phyloP scores from a whole-genome alignment of 495 filamentous ascomycete species.

The Apiosordaria backusii region DNA sequence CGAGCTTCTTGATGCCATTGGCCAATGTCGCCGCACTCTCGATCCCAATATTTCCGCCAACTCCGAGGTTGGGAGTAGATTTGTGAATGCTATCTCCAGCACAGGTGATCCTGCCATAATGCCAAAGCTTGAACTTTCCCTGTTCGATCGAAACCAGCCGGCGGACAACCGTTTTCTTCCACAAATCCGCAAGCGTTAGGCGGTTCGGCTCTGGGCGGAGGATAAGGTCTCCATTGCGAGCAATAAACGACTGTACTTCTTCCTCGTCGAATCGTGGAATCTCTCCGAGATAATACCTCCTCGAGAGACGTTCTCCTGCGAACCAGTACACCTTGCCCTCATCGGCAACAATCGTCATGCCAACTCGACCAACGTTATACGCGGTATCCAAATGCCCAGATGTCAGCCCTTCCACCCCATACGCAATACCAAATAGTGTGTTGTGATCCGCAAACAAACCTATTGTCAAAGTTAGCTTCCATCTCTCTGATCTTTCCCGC shows the following conservation, averaged over 20 bases:
- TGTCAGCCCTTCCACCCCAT: constrained; percentile 2
- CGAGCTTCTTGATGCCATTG: constrained; percentile 17
- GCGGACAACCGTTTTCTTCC: constrained; percentile 17
- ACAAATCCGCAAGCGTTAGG: constrained; percentile 34
- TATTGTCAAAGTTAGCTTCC: not conserved
- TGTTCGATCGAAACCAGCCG: constrained; percentile 36
- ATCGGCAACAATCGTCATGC: constrained; percentile 26
- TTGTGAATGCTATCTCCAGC: constrained; percentile 54
- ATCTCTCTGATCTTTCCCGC: not conserved
- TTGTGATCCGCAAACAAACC: constrained; percentile 30
- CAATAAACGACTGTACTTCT: constrained; percentile 33
- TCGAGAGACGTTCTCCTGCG: constrained; percentile 24
- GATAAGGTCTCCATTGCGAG: constrained; percentile 24
- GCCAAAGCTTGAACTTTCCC: constrained; percentile 43
- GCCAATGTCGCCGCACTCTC: constrained; percentile 23
- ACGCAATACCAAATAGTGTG: constrained; percentile 38
- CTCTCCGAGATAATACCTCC: constrained; percentile 9
- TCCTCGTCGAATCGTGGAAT: constrained; percentile 33
- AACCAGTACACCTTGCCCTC: constrained; percentile 37
- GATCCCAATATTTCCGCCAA: constrained; percentile 26
- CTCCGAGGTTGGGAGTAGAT: constrained; percentile 36
- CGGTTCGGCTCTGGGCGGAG: constrained; percentile 23
- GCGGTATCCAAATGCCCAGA: constrained; percentile 24
- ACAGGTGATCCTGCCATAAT: constrained; percentile 44
- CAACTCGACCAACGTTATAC: constrained; percentile 24